A percentile compares a stretch with the other conserved stretches of the same genome.
phyloP scores from a whole-genome alignment of 164 flowering plant genomes.

The Magnolia officinalis region DNA sequence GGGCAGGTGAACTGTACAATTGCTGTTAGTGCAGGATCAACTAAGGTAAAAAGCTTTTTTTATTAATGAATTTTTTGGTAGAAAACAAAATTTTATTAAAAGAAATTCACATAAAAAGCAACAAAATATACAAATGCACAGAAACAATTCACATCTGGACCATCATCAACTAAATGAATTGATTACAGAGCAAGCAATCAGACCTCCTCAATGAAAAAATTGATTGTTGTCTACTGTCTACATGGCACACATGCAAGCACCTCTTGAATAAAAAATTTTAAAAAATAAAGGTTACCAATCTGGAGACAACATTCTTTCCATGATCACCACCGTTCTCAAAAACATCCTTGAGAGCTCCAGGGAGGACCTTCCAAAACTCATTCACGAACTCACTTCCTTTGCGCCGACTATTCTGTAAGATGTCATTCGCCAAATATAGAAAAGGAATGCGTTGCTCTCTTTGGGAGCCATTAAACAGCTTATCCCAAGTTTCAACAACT shows the following conservation, averaged over 20 bases:
- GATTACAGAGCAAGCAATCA: no score
- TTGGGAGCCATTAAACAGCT: constrained; percentile 65
- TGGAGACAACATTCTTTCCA: constrained; percentile 68
- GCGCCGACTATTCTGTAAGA: constrained; percentile 92
- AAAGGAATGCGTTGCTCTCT: constrained; percentile 66
- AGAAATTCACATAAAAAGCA: no score
- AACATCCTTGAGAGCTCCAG: constrained; percentile 72
- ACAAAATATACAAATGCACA: no score
- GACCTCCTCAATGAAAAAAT: no score
- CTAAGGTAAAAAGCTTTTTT: no score
- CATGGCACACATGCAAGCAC: background rate
- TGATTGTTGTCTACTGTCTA: background rate
- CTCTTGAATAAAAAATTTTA: background rate
- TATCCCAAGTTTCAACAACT: constrained; percentile 88
- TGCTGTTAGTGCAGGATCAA: no score
- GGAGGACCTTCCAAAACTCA: constrained; percentile 96
- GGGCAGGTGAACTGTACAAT: no score
- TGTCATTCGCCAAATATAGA: constrained; percentile 93
- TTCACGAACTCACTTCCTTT: constrained; percentile 91
- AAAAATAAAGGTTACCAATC: constrained; percentile 55
- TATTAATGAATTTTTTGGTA: no score
- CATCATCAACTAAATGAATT: no score
- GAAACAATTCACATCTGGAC: no score
- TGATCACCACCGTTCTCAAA: constrained; percentile 67
- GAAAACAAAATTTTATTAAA: no score